Base-by-base conservation (phyloP, 164 flowering plant species). In the Malania oleifera region DNA sequence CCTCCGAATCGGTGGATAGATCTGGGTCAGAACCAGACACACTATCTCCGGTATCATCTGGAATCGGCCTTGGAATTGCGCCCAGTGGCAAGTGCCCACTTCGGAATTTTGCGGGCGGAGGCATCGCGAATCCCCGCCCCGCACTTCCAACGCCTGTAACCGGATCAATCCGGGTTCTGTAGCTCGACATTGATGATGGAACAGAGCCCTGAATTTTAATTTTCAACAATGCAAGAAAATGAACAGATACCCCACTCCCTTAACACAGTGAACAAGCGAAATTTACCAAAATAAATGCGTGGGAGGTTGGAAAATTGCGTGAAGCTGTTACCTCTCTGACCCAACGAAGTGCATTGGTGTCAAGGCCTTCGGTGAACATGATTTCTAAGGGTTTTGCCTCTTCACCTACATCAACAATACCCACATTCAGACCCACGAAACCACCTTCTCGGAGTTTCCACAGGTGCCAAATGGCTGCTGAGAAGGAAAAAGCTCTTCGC, bases 11-110 rank as follows among this genome's bases (percentile, higher is more conserved):
- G 10, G 80, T 72, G 6, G 67, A 56, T 17, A 65, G 67, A 34
- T 85, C 93, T 73, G 73, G 75, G 2, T 87, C 96, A 2, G 95
- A 85, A 11, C 70, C 89, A 5, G 81, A 85, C 18, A 57, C 77
- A 57, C 74, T 79, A 35, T 67, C 83, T 17, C 72, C 82, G 0
- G n/a, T 65, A 65, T 71, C 78, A 3, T 54, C 50, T 3, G 63
- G 66, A 8, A 79, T 23, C 0, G 68, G 61, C 49, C 64, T 67
- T 11, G 85, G 77, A 41, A 79, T 71, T 18, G 63, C 75, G 1
- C 62, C 70, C 0, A 85, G 13, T 2, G 89, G 78, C 55, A 90
- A 54, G 57, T 82, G 85, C 31, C 91, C 95, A 37, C 86, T 84
- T 22, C 84, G 62, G 54, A 91, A 84, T 29, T 80, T 84, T 0